Evolutionary conservation across 345 rosid genomes (phyloP).

Genomic region (Tarenaya hassleriana): DNA sequence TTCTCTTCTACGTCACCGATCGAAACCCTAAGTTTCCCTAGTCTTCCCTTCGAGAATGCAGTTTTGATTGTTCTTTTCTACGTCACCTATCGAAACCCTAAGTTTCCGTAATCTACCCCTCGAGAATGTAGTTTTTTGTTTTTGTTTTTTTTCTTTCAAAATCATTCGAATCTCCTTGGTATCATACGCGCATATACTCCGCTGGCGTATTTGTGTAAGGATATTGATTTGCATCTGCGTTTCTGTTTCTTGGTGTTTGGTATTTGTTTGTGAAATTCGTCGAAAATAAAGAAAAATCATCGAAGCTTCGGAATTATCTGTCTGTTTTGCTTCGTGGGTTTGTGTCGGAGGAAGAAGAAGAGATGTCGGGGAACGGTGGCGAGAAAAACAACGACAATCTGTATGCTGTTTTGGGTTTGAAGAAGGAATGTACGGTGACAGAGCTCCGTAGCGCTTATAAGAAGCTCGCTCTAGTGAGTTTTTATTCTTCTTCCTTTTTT

Average conservation of each 20-base stretch:
- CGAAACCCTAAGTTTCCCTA: slow-evolving; percentile 1
- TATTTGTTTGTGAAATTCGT: slow-evolving; percentile 9
- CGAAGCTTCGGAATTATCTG: not conserved
- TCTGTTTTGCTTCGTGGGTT: slow-evolving; percentile 1
- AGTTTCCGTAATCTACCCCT: not conserved
- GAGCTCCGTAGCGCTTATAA: slow-evolving; percentile 88
- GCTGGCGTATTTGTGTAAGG: too few species aligned
- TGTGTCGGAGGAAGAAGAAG: not conserved
- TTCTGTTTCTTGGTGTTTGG: slow-evolving; percentile 14
- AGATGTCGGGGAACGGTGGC: slow-evolving; percentile 19
- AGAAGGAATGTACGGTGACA: slow-evolving; percentile 60
- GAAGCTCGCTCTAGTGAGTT: slow-evolving; percentile 81
- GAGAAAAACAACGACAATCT: slow-evolving; percentile 30
- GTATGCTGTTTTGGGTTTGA: slow-evolving; percentile 67
- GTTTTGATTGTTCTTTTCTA: not conserved
- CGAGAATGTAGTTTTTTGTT: too few species aligned
- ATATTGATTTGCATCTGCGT: too few species aligned
- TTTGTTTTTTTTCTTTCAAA: not conserved
- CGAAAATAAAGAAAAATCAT: slow-evolving; percentile 1
- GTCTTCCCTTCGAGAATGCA: not conserved
- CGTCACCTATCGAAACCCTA: not conserved
- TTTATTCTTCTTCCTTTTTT: not conserved
- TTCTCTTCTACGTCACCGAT: not conserved
- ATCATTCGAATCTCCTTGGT: not conserved
- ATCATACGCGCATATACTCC: not conserved